A percentile compares a stretch with the other conserved stretches of the same genome.
These are phyloP conservation scores for Colletotrichum sp. DNA, from an alignment of 2,329 filamentous ascomycete species.

Conservation along the genomic window DNA sequence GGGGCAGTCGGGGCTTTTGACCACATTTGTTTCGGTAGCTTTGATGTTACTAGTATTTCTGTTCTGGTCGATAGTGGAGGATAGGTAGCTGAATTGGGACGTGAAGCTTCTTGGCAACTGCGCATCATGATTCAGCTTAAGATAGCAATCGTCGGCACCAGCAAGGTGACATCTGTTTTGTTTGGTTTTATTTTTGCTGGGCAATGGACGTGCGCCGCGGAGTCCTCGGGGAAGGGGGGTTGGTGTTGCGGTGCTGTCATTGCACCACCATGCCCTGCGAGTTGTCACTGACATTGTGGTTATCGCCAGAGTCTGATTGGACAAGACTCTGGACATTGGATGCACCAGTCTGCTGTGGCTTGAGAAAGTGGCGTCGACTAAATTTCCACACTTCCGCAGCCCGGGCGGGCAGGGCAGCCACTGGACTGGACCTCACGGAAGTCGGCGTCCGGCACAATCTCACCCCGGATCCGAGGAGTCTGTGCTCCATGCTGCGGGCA, in stretches of 20 bases:
- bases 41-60: neutral
- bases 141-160: neutral
- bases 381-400: neutral
- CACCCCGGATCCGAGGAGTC: neutral
- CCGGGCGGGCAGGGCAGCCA: too few relatives aligned
- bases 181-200: neutral
- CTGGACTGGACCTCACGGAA: neutral
- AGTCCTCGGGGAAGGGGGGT: neutral
- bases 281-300: neutral
- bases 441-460: neutral
- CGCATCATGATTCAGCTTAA: constrained; percentile 3
- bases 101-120: neutral
- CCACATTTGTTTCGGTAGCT: neutral
- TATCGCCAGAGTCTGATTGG: neutral
- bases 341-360: neutral
- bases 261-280: neutral
- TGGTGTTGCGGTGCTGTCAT: neutral
- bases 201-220: neutral
- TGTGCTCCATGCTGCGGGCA: neutral
- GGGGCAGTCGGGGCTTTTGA: constrained; percentile 1
- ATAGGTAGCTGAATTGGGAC: neutral
- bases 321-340: neutral
- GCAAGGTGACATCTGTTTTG: neutral
- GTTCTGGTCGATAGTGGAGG: neutral
- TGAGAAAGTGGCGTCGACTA: neutral